These are phyloP conservation scores for Clonostachys rhizophaga DNA, from an alignment of 2,329 filamentous ascomycete species.

Conservation along the genomic window DNA sequence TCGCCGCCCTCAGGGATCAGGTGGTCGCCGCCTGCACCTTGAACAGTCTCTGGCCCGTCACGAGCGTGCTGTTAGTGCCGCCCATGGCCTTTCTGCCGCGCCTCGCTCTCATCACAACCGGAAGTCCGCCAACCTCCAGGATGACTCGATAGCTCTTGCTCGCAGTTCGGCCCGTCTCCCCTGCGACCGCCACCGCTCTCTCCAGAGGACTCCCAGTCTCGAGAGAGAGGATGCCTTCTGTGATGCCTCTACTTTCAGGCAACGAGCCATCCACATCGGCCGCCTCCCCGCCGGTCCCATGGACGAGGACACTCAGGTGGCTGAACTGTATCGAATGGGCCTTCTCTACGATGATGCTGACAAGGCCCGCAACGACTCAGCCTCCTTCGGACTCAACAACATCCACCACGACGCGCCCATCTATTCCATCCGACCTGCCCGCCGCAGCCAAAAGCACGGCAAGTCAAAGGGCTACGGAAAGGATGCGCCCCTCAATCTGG, in stretches of 20 bases:
- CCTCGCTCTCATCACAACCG: no score
- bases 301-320: conserved; percentile 26
- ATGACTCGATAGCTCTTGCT: conserved; percentile 27
- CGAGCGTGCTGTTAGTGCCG: no score
- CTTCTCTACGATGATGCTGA: conserved; percentile 37
- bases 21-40: neutral
- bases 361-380: conserved; percentile 8
- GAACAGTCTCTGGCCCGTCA: no score
- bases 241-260: conserved; percentile 29
- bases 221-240: conserved; percentile 42
- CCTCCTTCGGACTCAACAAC: conserved; percentile 27
- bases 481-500: conserved; percentile 21
- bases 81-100: no score
- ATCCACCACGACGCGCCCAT: conserved; percentile 29
- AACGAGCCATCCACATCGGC: conserved; percentile 14
- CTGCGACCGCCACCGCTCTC: conserved; percentile 20
- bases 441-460: conserved; percentile 17
- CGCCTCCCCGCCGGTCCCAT: conserved; percentile 2
- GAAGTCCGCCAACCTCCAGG: neutral
- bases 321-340: conserved; percentile 36
- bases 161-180: conserved; percentile 26
- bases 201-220: conserved; percentile 30
- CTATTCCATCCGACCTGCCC: conserved; percentile 29
- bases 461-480: conserved; percentile 11
- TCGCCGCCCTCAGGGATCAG: neutral